Base-by-base conservation (phyloP, 2,329 filamentous ascomycete genomes). In the Apiospora kogelbergensis region DNA sequence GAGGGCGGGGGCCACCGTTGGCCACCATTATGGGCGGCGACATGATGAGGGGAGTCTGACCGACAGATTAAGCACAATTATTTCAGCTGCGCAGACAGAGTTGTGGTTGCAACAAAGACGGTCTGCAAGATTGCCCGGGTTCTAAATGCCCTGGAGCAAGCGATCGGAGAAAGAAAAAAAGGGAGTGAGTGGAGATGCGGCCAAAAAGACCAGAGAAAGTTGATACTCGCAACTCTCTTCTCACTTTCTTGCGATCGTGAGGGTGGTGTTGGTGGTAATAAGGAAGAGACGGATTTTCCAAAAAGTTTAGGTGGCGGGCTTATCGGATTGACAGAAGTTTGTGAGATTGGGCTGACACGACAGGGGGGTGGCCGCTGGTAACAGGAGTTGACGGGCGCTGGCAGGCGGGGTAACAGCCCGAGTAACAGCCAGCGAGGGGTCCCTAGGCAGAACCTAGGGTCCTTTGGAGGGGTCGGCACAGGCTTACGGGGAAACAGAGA, bases 1-100 rank as follows among this genome's bases (percentile, higher is more conserved):
- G 89, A 86, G 71, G 91, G 91, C 74, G 86, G 84, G 82, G 30
- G 45, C 33, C 73, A 24, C 73, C 75, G 73, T 81, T 81, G 73
- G 82, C 82, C 74, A 85, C 81, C 81, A 85, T 82, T 75, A 80
- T 80, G 68, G 83, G 84, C 76, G 84, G 83, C 74, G 84, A 80
- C 72, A 85, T 85, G 71, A 71, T 72, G 70, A n/a, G 60, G 9
- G 30, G 20, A 46, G 68, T 42, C n/a, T 67, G 41, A 53, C 15
- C 17, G 65, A 66, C 41, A 60, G 68, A 63, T 41, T 42, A 65
- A 17, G 10, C 17, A 20, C 42, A 63, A 57, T 15, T 41, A 42
- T 20, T 9, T 6, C 1, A 2, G 4, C 6, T 65, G 63, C 37
- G 41, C 37, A 65, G 63, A 10, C 22, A 65, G 63, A 10, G 13